A percentile compares a stretch with the other conserved stretches of the same genome.
Evolutionary conservation across 1,139 yeast species (phyloP).

Genomic region (Geotrichum citri-aurantii): DNA sequence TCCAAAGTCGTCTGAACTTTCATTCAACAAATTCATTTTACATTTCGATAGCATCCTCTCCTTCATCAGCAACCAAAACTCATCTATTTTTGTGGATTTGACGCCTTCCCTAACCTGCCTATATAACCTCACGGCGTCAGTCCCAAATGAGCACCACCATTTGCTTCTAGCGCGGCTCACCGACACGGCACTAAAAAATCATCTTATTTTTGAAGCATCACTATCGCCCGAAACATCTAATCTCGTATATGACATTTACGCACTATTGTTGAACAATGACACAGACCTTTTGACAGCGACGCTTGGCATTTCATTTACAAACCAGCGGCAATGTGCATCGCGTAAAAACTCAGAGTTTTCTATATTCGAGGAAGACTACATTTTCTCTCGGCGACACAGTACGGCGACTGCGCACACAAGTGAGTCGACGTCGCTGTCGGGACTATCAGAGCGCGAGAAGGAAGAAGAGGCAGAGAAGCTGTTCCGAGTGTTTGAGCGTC

Average conservation of each 20-base stretch:
- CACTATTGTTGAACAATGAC: not conserved
- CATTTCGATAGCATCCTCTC: not conserved
- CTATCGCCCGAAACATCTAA: not conserved
- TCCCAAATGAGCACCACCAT: not conserved
- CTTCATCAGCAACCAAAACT: not conserved
- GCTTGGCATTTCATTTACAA: not conserved
- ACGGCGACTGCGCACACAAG: not conserved
- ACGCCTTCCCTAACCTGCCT: constrained; percentile 13
- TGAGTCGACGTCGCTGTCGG: not conserved
- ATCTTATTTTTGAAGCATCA: not conserved
- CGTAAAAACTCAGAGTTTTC: constrained; percentile 1
- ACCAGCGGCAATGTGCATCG: not conserved
- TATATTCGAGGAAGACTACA: not conserved
- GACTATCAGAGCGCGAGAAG: constrained; percentile 36
- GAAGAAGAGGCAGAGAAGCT: constrained; percentile 49
- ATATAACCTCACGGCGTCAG: not conserved
- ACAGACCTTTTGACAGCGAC: not conserved
- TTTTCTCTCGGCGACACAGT: constrained; percentile 6
- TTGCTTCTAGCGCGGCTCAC: not conserved
- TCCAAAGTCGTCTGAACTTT: not conserved
- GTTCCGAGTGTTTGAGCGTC: constrained; percentile 45
- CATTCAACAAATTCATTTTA: not conserved
- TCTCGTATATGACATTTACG: not conserved
- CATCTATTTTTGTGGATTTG: not conserved
- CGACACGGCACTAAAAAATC: not conserved